phyloP scores from a whole-genome alignment of 73 alveolate species.

The Breviolum minutum region DNA sequence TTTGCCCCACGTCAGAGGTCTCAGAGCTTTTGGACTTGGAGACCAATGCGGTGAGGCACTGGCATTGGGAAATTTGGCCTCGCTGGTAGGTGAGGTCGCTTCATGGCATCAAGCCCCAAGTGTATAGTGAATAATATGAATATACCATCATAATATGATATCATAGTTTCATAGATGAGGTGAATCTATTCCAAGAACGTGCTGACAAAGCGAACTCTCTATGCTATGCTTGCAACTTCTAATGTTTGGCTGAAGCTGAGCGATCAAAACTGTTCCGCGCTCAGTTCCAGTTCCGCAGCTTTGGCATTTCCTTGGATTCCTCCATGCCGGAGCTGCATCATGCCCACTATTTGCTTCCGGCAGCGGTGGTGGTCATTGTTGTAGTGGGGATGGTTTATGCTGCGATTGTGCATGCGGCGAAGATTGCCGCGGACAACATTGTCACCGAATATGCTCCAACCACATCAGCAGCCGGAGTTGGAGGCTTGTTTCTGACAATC shows the following conservation, averaged over 20 bases:
- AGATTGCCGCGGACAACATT: constrained; percentile 32
- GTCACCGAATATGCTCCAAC: constrained; percentile 8
- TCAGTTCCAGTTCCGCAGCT: not conserved
- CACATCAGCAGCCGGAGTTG: not conserved
- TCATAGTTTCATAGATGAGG: not conserved
- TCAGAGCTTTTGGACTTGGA: constrained; percentile 51
- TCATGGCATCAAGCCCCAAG: not conserved
- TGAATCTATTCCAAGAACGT: not conserved
- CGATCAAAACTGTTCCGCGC: not conserved
- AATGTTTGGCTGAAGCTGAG: not conserved
- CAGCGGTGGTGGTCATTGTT: constrained; percentile 11
- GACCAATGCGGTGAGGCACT: constrained; percentile 37
- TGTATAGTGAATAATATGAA: not conserved
- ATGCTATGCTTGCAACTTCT: not conserved
- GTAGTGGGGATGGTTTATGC: not conserved
- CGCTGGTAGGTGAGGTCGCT: not conserved
- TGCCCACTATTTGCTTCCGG: not conserved
- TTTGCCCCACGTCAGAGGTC: not conserved
- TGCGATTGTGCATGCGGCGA: constrained; percentile 15
- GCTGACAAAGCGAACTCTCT: not conserved
- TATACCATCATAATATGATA: not conserved
- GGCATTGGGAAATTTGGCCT: not conserved
- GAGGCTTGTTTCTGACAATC: not conserved
- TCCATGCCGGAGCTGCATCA: constrained; percentile 30
- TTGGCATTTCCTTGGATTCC: not conserved